Evolutionary conservation across 2,329 filamentous ascomycete genomes (phyloP), one percentile per base, ranked within the genome.

Genomic region (Allantophomopsis cytisporea): DNA sequence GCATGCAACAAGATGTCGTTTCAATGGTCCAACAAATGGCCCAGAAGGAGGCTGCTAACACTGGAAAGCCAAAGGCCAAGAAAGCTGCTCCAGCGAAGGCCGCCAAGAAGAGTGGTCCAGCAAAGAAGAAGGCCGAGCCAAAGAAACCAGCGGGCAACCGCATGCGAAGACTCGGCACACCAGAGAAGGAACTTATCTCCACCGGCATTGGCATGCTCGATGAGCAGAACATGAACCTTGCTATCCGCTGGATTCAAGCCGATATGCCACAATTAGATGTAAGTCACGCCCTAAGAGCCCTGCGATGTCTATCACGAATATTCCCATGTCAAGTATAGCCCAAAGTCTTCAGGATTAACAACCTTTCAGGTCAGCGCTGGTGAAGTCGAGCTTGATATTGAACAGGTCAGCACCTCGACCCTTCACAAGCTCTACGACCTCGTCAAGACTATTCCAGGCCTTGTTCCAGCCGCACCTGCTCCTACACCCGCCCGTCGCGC

Each of bases 131-230:
- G 51, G 54, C 17, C 49, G 54, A 30, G 49, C 54, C 14, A 44
- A 78, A 74, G 38, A 54, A 53, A 36, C n/a, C 42, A 31, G 39
- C 36, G 23, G 40, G 39, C 12, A 39, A 37, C 39, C 43, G 42
- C 11, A 40, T 33, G 51, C 64, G 69, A n/a, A 71, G 71, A 39
- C 73, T 83, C 53, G 76, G 86, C 35, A 80, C 76, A 7, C 74
- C 80, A 3, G 87, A 98, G 61, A 96, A 96, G 66, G 85, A 91
- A 42, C 76, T 88, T 47, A 93, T 98, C 42, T 89, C 86, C 2
- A 80, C 81, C 42, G 83, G 83, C 12, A 91, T 94, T 46, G 83
- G 80, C 50, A 79, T 80, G 45, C 75, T 96, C 41, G 79, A 87
- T 14, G 80, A 82, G 37, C 67, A 69, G n/a, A 78, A 85, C 48